phyloP scores from a whole-genome alignment of 1,139 yeast genomes.

The Candida glucosophila region DNA sequence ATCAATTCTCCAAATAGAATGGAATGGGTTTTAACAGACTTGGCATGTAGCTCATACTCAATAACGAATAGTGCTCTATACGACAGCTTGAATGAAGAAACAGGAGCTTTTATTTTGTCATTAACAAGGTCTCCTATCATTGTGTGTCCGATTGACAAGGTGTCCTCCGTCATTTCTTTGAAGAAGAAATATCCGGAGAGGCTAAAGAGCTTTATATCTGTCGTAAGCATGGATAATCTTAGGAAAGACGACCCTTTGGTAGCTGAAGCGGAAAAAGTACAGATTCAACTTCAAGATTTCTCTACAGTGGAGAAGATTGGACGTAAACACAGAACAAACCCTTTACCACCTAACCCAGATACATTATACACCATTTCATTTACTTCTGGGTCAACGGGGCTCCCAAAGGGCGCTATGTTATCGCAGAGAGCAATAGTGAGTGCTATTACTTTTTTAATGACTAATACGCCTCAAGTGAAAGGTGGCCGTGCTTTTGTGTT shows the following conservation, averaged over 20 bases:
- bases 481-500: constrained; percentile 15
- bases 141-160: constrained; percentile 23
- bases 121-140: constrained; percentile 28
- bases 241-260: constrained; percentile 12
- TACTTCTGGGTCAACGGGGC: constrained; percentile 37
- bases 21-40: constrained; percentile 32
- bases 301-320: constrained; percentile 23
- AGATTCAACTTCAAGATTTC: constrained; percentile 22
- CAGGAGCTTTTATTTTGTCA: constrained; percentile 25
- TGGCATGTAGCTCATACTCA: constrained; percentile 27
- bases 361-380: constrained; percentile 31
- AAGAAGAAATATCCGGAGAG: constrained; percentile 16
- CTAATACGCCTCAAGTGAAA: constrained; percentile 7
- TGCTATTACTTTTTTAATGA: constrained; percentile 14
- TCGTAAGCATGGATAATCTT: constrained; percentile 34
- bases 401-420: constrained; percentile 32
- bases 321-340: constrained; percentile 13
- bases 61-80: constrained; percentile 32
- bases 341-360: constrained; percentile 19
- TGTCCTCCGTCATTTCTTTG: constrained; percentile 16
- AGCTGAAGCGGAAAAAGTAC: constrained; percentile 12
- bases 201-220: constrained; percentile 19
- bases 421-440: constrained; percentile 21
- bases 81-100: constrained; percentile 30
- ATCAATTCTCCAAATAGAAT: constrained; percentile 26